phyloP scores from a whole-genome alignment of 805 yeast species.

The Zygosaccharomyces kombuchaensis region DNA sequence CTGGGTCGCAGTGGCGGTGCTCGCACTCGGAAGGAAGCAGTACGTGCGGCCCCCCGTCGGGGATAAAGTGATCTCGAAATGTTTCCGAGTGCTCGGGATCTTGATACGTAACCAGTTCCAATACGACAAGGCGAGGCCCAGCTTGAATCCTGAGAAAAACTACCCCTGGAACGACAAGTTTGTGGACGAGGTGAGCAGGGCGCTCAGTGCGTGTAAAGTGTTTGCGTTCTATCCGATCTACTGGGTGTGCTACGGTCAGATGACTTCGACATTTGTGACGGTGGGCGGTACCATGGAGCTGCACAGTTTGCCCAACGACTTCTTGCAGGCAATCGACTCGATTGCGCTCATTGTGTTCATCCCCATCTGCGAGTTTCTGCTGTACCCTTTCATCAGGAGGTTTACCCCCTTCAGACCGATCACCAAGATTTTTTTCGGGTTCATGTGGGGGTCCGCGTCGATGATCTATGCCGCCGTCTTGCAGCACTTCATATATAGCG shows the following conservation, averaged over 20 bases:
- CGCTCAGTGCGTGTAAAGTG: constrained; percentile 68
- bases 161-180: constrained; percentile 62
- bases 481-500: constrained; percentile 61
- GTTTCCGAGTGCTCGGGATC: constrained; percentile 44
- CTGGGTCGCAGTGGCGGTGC: constrained; percentile 51
- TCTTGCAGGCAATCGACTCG: constrained; percentile 72
- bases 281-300: constrained; percentile 72
- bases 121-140: constrained; percentile 55
- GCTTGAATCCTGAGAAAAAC: constrained; percentile 43
- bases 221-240: constrained; percentile 66
- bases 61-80: constrained; percentile 55
- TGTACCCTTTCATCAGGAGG: constrained; percentile 51
- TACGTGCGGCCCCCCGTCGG: constrained; percentile 58
- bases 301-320: constrained; percentile 77
- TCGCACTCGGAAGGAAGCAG: constrained; percentile 48
- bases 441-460: constrained; percentile 56
- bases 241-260: constrained; percentile 72
- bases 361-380: constrained; percentile 59
- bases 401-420: constrained; percentile 60
- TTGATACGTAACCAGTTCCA: constrained; percentile 46
- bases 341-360: constrained; percentile 71
- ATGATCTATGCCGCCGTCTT: constrained; percentile 75
- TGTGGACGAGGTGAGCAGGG: constrained; percentile 67
- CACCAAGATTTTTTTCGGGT: constrained; percentile 67
- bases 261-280: constrained; percentile 66